Percentiles rank a stretch among this genome's conserved stretches.
These are phyloP conservation scores for Daedalea quercina DNA, from an alignment of 768 basidiomycete species.

Conservation along the genomic window DNA sequence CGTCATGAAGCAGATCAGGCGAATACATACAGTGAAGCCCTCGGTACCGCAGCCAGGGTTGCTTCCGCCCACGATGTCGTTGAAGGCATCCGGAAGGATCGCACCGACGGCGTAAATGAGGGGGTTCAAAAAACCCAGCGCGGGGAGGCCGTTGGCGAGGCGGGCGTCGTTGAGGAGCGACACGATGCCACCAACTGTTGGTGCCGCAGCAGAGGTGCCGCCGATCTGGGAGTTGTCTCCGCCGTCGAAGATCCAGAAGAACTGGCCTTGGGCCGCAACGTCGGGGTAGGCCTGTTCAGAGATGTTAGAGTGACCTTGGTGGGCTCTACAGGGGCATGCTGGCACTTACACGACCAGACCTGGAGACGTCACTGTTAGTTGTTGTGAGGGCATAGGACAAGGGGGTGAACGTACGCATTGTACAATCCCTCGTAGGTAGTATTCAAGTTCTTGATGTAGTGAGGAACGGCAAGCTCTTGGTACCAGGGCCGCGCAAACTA, in stretches of 20 bases:
- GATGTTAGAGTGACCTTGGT: background rate
- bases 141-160: conserved; percentile 19
- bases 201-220: conserved; percentile 63
- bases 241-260: conserved; percentile 41
- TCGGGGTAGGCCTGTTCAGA: conserved; percentile 49
- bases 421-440: conserved; percentile 52
- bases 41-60: conserved; percentile 32
- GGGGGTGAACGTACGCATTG: conserved; percentile 39
- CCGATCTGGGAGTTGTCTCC: conserved; percentile 35
- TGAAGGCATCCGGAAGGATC: conserved; percentile 19
- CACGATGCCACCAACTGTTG: conserved; percentile 58
- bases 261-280: conserved; percentile 50
- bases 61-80: conserved; percentile 30
- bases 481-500: conserved; percentile 13
- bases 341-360: conserved; percentile 12
- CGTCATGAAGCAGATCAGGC: background rate
- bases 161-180: conserved; percentile 43
- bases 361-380: background rate
- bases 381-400: background rate
- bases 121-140: conserved; percentile 34
- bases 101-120: conserved; percentile 23
- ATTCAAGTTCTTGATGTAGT: conserved; percentile 33
- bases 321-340: background rate
- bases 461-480: conserved; percentile 23
- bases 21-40: conserved; percentile 25